Evolutionary conservation across 495 filamentous ascomycete species (phyloP), one percentile per base, ranked within the genome.

Genomic region (Annulohypoxylon bovei): DNA sequence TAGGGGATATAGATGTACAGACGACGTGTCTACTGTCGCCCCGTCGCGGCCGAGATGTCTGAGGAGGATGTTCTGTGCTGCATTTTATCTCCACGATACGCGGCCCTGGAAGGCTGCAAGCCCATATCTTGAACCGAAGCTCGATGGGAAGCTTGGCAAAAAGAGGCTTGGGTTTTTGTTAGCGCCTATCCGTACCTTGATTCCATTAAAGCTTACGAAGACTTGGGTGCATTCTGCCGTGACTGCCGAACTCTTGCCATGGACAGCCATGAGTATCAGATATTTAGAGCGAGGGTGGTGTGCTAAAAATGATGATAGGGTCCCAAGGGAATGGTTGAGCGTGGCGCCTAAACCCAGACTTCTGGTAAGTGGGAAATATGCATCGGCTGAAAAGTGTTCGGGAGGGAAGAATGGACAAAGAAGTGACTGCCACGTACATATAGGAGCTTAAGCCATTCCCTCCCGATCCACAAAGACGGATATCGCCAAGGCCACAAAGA

Each of bases 61-160:
- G 46, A 14, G 22, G n/a, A 27, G 39, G n/a, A n/a, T n/a, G 8
- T 37, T 53, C 23, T 25, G 49, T 30, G 7, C 28, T 65, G 63
- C 58, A 72, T 30, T 64, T 69, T 35, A 77, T 62, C 25, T 72
- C 64, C 32, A 77, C 68, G 27, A 74, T 68, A 44, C 73, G 76
- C 4, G 68, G 62, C 4, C 62, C 60, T 11, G 74, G 71, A 23
- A 73, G 67, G 57, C 67, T 76, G 46, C 60, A 59, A 32, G 35
- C 42, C 76, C 76, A 78, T 63, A 78, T 73, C 28, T 63, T 70
- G 12, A 73, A 40, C n/a, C 76, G 73, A 14, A 78, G 71, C 18
- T 78, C 76, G 7, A 50, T 32, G 1, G 76, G 76, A 14, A 78
- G 68, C 30, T 44, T 42, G 20, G 66, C 18, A 27, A 78, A 78